Evolutionary conservation across 768 basidiomycete species (phyloP), one percentile per base, ranked within the genome.

Genomic region (Suillus ampliporus): DNA sequence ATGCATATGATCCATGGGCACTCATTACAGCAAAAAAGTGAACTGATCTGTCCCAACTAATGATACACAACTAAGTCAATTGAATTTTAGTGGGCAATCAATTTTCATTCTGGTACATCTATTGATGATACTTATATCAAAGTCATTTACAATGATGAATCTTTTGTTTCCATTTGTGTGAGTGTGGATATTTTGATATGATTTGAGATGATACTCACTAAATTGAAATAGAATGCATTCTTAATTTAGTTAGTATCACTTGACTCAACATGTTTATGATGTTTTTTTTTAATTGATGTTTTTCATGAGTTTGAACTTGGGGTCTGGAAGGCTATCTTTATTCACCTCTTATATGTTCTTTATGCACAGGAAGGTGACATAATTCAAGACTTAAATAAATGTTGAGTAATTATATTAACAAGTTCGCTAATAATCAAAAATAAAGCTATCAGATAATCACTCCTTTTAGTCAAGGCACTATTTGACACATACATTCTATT

Each of bases 381-480:
- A 14, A 26, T 50, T 8, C 26, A 46, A 7, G 34, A 50, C 5
- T 38, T 60, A 5, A 60, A 50, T 28, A 9, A 38, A 17, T 9
- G 59, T 46, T 60, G 21, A 14, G 59, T 11, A 35, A 5, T 5
- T 15, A 17, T 5, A 21, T 43, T 7, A n/a, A n/a, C n/a, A 56
- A 35, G 15, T 41, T 11, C 56, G 61, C 19, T 54, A 58, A 46
- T 28, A 40, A 31, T 66, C n/a, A 56, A 10, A 28, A 14, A 38
- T 47, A 28, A 5, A 68, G 68, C 3, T 69, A 66, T 37, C 52
- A 65, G 1, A 37, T 26, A 38, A 60, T 65, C n/a, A 28, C 64
- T 8, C 62, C 64, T 2, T 76, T 76, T 48, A 67, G 67, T 0
- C 17, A 60, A 0, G 52, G 66, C 14, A 75, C 72, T 3, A 83